These are phyloP conservation scores for Colletotrichum sp. DNA, from an alignment of 2,329 filamentous ascomycete species.

Conservation along the genomic window DNA sequence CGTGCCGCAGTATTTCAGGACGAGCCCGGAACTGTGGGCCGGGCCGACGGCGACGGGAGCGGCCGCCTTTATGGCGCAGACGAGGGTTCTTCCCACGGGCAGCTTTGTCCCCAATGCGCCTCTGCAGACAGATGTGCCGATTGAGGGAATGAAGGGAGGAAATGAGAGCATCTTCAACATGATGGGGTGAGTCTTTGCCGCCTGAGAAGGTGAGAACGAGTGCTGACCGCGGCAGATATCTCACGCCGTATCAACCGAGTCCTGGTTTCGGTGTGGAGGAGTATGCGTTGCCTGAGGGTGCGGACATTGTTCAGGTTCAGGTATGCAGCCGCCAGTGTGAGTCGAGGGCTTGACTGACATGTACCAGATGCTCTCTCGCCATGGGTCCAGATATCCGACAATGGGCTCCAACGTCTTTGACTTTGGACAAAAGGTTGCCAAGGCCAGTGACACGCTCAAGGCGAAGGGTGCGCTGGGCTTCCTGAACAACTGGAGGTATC, in stretches of 20 bases:
- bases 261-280: conserved; percentile 78
- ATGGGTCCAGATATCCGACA: conserved; percentile 77
- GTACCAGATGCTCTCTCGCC: conserved; percentile 71
- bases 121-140: conserved; percentile 73
- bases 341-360: background rate
- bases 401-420: conserved; percentile 57
- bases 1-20: conserved; percentile 69
- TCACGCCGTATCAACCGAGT: conserved; percentile 74
- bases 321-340: conserved; percentile 24
- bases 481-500: conserved; percentile 71
- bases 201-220: background rate
- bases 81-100: conserved; percentile 68
- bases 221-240: conserved; percentile 37
- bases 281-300: conserved; percentile 68
- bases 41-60: conserved; percentile 74
- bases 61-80: conserved; percentile 74
- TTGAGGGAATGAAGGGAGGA: conserved; percentile 59
- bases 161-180: conserved; percentile 73
- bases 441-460: conserved; percentile 56
- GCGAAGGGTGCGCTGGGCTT: conserved; percentile 68
- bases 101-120: conserved; percentile 73
- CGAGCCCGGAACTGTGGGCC: conserved; percentile 61
- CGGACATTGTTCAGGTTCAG: conserved; percentile 72
- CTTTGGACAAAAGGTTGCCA: conserved; percentile 63
- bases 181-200: conserved; percentile 54